Evolutionary conservation across 176 grass and related monocot genomes (phyloP).

Genomic region (Carex scoparia): DNA sequence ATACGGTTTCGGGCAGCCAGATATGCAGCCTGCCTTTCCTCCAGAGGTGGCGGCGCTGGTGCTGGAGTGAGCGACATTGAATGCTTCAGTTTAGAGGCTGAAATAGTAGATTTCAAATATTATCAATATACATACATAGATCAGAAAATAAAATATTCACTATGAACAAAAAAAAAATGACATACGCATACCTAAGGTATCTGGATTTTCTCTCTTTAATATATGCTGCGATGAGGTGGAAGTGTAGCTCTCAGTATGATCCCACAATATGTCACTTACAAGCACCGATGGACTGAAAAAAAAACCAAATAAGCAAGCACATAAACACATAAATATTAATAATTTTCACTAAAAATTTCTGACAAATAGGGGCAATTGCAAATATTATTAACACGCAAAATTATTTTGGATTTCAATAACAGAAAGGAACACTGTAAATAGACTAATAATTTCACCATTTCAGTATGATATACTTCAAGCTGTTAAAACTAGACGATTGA

Average conservation of each 20-base stretch:
- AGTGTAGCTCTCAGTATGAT: slow-evolving; percentile 43
- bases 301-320: slow-evolving; percentile 3
- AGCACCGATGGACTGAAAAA: slow-evolving; percentile 76
- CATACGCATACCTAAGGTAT: slow-evolving; percentile 38
- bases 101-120: neutral
- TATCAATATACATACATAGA: neutral
- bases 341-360: slow-evolving; percentile 2
- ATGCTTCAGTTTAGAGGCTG: slow-evolving; percentile 4
- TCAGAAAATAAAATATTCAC: neutral
- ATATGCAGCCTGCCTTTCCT: slow-evolving; percentile 89
- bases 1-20: slow-evolving; percentile 68
- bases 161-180: neutral
- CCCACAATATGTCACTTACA: slow-evolving; percentile 74
- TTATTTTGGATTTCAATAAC: neutral
- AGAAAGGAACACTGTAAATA: neutral
- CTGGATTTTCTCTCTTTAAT: slow-evolving; percentile 40
- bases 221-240: slow-evolving; percentile 39
- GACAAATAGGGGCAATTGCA: neutral
- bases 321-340: slow-evolving; percentile 8
- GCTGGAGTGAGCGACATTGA: neutral
- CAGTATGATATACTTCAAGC: slow-evolving; percentile 8
- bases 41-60: slow-evolving; percentile 37
- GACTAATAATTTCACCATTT: neutral
- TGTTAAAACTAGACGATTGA: neutral
- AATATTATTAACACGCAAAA: neutral